phyloP scores from a whole-genome alignment of 306 rosid species.

The Sicyos edulis region DNA sequence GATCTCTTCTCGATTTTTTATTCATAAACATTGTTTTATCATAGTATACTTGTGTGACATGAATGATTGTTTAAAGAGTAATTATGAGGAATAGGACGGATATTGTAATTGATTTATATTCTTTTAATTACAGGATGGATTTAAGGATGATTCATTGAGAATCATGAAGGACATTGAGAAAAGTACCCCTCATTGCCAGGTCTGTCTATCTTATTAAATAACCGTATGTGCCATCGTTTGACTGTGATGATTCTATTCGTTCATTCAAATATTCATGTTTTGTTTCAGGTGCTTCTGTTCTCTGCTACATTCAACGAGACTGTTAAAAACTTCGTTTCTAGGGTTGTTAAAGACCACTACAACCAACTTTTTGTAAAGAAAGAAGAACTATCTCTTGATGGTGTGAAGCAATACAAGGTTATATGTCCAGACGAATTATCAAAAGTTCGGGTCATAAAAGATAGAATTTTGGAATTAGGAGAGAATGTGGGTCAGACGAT shows the following conservation, averaged over 20 bases:
- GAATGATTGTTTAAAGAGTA: background rate
- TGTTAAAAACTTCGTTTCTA: slow-evolving; percentile 64
- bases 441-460: slow-evolving; percentile 53
- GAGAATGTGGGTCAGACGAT: slow-evolving; percentile 87
- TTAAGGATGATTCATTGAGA: slow-evolving; percentile 77
- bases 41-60: background rate
- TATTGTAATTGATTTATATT: background rate
- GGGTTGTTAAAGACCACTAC: slow-evolving; percentile 42
- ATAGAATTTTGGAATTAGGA: slow-evolving; percentile 67
- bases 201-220: slow-evolving; percentile 24
- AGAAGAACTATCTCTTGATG: slow-evolving; percentile 70
- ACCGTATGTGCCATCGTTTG: background rate
- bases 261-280: background rate
- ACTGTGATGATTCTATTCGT: background rate
- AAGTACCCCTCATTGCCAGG: slow-evolving; percentile 64
- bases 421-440: slow-evolving; percentile 53
- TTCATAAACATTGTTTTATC: background rate
- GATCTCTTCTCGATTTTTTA: background rate
- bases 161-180: slow-evolving; percentile 71
- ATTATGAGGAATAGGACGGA: background rate
- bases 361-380: slow-evolving; percentile 80
- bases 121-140: slow-evolving; percentile 66
- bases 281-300: slow-evolving; percentile 70
- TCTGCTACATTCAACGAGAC: slow-evolving; percentile 88
- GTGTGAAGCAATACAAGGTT: slow-evolving; percentile 83